Base-by-base conservation (phyloP, 768 basidiomycete genomes). In the Boletus huronensis region DNA sequence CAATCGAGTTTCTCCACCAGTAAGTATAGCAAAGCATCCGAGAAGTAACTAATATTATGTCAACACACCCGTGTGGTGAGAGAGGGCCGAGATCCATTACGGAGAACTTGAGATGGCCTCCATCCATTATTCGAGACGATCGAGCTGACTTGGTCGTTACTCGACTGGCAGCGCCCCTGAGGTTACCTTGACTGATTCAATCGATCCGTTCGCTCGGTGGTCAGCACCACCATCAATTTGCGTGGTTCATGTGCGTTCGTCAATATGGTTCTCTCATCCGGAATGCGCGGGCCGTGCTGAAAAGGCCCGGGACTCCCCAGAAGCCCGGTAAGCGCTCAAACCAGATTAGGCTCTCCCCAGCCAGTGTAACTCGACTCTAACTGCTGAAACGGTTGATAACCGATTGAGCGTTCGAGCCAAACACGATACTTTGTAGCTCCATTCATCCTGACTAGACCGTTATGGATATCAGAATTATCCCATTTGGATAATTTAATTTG, bases 401-500 rank as follows among this genome's bases (percentile, higher is more conserved):
- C 39, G 19, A 46, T 52, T 14, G 36, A 36, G 29, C 39, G 16
- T 39, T 29, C 13, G 41, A 43, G 28, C 25, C 40, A 48, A 52
- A 42, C n/a, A 21, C 19, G 40, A 44, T 21, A 19, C 32, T 25
- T 38, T 51, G 44, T 26, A 17, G 25, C 28, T 36, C 38, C 43
- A 19, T 39, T 40, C 48, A 47, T 42, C 46, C 14, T 29, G 19
- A 35, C 44, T 4, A 38, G 38, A 29, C 45, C 43, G 36, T 59
- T 53, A 44, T 31, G 2, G 41, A 35, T n/a, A 55, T 34, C 46
- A 46, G 26, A 36, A n/a, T 14, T 47, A 28, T 54, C 43, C 25
- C 34, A 58, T 57, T 51, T 55, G 26, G 64, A 32, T 1, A 35
- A 46, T 56, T 50, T 45, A 53, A 44, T 44, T 54, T 45, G 29